These are phyloP conservation scores for Kurtzmaniella natalensis DNA, from an alignment of 1,139 yeast species.

Conservation along the genomic window DNA sequence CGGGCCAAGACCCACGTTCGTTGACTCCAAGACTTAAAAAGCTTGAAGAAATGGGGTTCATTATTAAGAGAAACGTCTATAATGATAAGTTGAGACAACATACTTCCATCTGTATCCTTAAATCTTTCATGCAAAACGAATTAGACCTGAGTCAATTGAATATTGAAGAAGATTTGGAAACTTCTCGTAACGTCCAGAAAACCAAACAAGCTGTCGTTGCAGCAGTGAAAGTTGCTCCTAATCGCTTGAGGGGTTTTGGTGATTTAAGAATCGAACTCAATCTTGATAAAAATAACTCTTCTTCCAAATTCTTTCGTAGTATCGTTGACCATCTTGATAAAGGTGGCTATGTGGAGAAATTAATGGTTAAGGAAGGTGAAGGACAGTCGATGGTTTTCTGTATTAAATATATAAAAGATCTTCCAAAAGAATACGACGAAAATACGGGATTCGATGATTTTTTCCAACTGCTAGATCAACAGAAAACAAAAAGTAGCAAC, in stretches of 20 bases:
- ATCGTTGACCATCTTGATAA: conserved; percentile 48
- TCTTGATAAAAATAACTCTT: conserved; percentile 40
- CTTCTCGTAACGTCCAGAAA: conserved; percentile 28
- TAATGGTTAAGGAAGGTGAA: conserved; percentile 51
- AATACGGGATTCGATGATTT: conserved; percentile 21
- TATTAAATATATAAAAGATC: conserved; percentile 54
- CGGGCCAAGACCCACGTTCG: conserved; percentile 72
- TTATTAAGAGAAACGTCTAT: conserved; percentile 38
- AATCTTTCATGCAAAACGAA: conserved; percentile 35
- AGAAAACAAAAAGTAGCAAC: conserved; percentile 10
- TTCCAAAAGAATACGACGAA: conserved; percentile 29
- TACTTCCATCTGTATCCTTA: conserved; percentile 46
- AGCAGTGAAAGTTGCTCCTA: conserved; percentile 60
- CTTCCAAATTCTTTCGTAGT: conserved; percentile 48
- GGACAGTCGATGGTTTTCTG: conserved; percentile 50
- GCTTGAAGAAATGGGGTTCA: conserved; percentile 45
- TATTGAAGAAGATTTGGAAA: conserved; percentile 21
- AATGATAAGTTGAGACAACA: conserved; percentile 44
- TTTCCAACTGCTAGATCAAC: conserved; percentile 12
- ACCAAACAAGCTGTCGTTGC: conserved; percentile 41
- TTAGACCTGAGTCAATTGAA: conserved; percentile 30
- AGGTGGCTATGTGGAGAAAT: conserved; percentile 52
- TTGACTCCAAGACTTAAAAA: conserved; percentile 57
- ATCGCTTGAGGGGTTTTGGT: conserved; percentile 58
- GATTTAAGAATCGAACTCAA: conserved; percentile 65